Conservation (phyloP, 495 filamentous ascomycete genomes). For the Hyaloscypha bicolor region DNA sequence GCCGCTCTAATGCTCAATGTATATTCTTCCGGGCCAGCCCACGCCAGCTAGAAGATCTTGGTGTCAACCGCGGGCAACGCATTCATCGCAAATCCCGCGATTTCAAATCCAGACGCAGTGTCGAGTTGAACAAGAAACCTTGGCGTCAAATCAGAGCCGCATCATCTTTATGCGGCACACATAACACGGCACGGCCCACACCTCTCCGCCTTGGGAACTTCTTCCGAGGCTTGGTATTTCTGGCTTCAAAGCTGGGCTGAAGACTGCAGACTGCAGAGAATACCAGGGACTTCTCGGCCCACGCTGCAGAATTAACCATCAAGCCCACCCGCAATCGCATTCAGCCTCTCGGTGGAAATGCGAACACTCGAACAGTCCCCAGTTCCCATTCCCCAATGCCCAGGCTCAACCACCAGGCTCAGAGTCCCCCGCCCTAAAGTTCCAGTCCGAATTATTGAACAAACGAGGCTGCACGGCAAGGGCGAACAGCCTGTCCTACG, state of each 20-base stretch:
- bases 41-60: not conserved
- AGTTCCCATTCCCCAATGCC: not conserved
- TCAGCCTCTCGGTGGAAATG: not conserved
- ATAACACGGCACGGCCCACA: not conserved
- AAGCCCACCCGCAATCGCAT: not conserved
- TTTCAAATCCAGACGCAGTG: not conserved
- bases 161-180: not conserved
- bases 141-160: constrained; percentile 2
- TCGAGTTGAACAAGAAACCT: not conserved
- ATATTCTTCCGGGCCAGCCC: not conserved
- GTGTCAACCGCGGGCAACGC: not conserved
- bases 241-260: not conserved
- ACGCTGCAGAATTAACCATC: not conserved
- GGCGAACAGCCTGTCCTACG: not conserved
- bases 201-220: not conserved
- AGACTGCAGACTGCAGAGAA: not conserved
- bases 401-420: not conserved
- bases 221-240: not conserved
- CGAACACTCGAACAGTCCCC: not conserved
- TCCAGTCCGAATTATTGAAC: not conserved
- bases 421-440: not conserved
- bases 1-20: no score
- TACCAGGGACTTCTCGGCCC: not conserved
- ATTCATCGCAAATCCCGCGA: not conserved
- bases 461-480: not conserved